Conservation (phyloP, 2,329 filamentous ascomycete genomes). For the Aspergillus pseudonomiae region DNA sequence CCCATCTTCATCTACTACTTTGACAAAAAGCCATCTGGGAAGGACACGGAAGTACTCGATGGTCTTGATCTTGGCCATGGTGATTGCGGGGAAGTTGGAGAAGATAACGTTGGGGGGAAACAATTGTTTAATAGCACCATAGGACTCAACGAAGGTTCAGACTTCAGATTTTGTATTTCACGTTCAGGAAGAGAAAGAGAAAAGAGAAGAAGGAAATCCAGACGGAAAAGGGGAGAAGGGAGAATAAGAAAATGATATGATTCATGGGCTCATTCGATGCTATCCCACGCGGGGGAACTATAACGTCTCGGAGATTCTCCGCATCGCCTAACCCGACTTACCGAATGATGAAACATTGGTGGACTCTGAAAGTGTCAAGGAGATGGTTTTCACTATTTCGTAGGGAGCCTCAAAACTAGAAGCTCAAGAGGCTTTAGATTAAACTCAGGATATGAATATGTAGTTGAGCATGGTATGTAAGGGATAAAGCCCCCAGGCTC, state of each 20-base stretch:
- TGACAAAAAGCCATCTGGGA: conserved; percentile 77
- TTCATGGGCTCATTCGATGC: background rate
- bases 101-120: background rate
- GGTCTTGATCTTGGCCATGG: conserved; percentile 64
- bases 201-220: background rate
- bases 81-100: conserved; percentile 4
- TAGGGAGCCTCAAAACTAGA: background rate
- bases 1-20: conserved; percentile 69
- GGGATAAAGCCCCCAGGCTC: background rate
- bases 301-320: background rate
- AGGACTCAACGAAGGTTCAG: background rate
- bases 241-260: background rate
- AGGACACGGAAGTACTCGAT: conserved; percentile 77
- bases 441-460: background rate
- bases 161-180: background rate
- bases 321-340: background rate
- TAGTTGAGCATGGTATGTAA: background rate
- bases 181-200: background rate
- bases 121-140: background rate
- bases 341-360: background rate
- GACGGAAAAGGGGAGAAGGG: background rate
- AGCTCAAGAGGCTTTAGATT: background rate
- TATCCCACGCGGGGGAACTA: background rate
- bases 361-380: background rate
- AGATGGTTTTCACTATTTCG: background rate